Conservation (phyloP, 257 asterid genomes). For the Solanum microdontum region DNA sequence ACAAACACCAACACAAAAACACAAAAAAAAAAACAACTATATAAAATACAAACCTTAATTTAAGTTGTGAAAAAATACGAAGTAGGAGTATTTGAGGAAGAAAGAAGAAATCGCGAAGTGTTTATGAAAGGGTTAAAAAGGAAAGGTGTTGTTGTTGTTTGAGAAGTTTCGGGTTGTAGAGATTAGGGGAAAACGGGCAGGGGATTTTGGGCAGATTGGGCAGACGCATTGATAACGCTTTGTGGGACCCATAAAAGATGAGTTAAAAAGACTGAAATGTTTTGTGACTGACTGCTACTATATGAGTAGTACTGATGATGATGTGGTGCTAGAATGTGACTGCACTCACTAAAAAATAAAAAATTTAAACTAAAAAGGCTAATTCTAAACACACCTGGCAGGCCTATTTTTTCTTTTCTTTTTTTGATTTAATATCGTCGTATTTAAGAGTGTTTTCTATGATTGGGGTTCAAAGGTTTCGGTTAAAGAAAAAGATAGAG, state of each 20-base stretch:
- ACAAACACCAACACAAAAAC: neutral
- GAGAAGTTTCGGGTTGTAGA: neutral
- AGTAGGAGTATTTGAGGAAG: neutral
- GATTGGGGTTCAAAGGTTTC: neutral
- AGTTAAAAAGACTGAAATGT: neutral
- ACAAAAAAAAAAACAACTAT: neutral
- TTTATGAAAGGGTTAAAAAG: neutral
- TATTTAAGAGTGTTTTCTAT: neutral
- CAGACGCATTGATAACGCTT: neutral
- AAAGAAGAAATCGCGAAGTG: neutral
- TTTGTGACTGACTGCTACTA: neutral
- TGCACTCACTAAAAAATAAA: neutral
- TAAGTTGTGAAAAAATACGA: neutral
- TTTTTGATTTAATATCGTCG: neutral
- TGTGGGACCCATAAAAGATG: neutral
- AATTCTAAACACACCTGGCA: neutral
- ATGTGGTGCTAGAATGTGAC: neutral
- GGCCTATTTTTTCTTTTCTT: neutral
- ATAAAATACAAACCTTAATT: neutral
- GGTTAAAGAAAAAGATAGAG: neutral
- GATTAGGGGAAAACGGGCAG: neutral
- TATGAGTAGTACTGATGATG: neutral
- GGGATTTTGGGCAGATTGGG: neutral
- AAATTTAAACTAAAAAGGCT: neutral
- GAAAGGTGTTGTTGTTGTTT: neutral